phyloP scores from a whole-genome alignment of 2,329 filamentous ascomycete genomes.

The Aspergillus pseudoglaucus region DNA sequence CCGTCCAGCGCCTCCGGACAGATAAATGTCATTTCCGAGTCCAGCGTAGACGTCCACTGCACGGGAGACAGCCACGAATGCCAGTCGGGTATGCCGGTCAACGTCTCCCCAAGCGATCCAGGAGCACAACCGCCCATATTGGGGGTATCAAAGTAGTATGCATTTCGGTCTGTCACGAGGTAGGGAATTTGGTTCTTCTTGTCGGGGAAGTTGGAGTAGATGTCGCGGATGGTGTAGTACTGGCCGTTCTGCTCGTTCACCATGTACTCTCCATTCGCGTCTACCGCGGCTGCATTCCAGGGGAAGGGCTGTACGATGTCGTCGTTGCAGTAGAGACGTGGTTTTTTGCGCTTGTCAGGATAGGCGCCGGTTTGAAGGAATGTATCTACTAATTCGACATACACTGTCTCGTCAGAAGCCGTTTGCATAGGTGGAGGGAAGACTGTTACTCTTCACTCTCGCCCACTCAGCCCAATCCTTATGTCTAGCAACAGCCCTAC shows the following conservation, averaged over 20 bases:
- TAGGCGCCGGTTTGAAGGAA: background rate
- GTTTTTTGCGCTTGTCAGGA: background rate
- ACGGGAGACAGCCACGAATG: background rate
- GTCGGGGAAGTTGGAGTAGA: background rate
- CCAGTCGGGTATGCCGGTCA: background rate
- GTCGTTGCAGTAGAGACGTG: background rate
- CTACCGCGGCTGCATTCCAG: background rate
- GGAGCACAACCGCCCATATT: background rate
- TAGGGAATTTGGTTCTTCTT: background rate
- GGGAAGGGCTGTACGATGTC: background rate
- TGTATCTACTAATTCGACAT: background rate
- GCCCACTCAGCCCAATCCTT: background rate
- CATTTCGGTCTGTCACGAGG: background rate
- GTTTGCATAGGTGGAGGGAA: background rate
- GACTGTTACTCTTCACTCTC: background rate
- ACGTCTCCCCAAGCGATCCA: background rate
- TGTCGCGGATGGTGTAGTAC: background rate
- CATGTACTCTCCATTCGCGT: background rate
- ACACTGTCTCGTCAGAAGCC: background rate
- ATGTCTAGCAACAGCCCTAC: background rate
- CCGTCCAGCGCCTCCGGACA: background rate
- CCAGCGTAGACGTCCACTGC: background rate
- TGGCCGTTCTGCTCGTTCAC: background rate
- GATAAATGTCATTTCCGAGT: background rate
- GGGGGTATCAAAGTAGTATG: background rate